A percentile compares a stretch with the other conserved stretches of the same genome.
These are phyloP conservation scores for Moniliophthora roreri DNA, from an alignment of 1,284 basidiomycete genomes.

Conservation along the genomic window DNA sequence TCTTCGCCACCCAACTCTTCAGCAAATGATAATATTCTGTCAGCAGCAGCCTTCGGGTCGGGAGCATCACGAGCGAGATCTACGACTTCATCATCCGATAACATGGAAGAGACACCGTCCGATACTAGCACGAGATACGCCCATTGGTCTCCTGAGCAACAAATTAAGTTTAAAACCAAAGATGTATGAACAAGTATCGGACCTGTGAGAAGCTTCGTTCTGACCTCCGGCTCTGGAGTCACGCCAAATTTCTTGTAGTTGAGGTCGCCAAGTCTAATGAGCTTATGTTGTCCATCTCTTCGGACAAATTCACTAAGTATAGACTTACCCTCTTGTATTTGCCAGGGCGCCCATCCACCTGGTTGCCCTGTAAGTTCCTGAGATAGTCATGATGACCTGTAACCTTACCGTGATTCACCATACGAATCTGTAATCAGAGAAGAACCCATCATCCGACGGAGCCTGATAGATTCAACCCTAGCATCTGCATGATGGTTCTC, in stretches of 20 bases:
- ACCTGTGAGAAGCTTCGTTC: slow-evolving; percentile 79
- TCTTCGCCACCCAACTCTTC: slow-evolving; percentile 91
- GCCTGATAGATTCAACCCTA: slow-evolving; percentile 78
- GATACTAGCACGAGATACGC: slow-evolving; percentile 82
- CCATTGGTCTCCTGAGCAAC: slow-evolving; percentile 62
- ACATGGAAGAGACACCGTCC: slow-evolving; percentile 88
- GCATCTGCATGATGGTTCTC: slow-evolving; percentile 94
- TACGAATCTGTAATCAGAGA: slow-evolving; percentile 93
- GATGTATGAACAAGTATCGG: slow-evolving; percentile 17
- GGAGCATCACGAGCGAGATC: slow-evolving; percentile 79
- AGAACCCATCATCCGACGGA: slow-evolving; percentile 89
- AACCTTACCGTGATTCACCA: slow-evolving; percentile 86
- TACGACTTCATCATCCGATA: slow-evolving; percentile 93
- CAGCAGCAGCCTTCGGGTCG: slow-evolving; percentile 81
- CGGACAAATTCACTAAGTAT: neutral
- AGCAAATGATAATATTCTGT: slow-evolving; percentile 83
- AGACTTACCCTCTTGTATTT: slow-evolving; percentile 82
- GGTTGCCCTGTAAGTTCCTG: too few species aligned
- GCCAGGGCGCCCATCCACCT: slow-evolving; percentile 96
- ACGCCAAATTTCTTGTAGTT: slow-evolving; percentile 90
- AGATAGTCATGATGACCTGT: too few species aligned
- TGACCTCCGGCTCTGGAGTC: slow-evolving; percentile 94
- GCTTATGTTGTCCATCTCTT: slow-evolving; percentile 6
- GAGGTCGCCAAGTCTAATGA: slow-evolving; percentile 81
- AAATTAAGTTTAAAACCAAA: neutral